phyloP scores from a whole-genome alignment of 2,329 filamentous ascomycete species.

The Sporothrix mexicana region DNA sequence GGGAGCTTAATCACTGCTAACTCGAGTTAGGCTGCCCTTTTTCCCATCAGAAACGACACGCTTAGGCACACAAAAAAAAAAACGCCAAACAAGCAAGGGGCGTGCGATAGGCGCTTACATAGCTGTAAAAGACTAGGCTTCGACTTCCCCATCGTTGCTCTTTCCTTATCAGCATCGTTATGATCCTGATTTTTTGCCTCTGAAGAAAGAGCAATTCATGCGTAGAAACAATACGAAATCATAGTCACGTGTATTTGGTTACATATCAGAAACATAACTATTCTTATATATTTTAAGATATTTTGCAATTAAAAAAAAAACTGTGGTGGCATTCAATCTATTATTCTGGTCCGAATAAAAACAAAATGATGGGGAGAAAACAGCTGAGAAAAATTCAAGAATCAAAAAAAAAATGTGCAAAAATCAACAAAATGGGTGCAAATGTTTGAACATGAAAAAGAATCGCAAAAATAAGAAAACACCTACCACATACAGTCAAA shows the following conservation, averaged over 20 bases:
- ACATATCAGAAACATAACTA: not conserved
- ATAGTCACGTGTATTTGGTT: not conserved
- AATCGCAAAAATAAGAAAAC: not conserved
- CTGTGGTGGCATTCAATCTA: conserved; percentile 20
- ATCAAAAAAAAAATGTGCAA: not conserved
- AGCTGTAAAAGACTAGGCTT: conserved; percentile 1
- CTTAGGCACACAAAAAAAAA: not conserved
- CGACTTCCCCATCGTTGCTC: not conserved
- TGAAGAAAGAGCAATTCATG: conserved; percentile 3
- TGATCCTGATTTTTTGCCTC: not conserved
- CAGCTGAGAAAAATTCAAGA: not conserved
- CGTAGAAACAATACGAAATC: not conserved
- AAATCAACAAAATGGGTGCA: conserved; percentile 8
- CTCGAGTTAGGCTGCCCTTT: conserved; percentile 12
- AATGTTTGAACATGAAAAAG: conserved; percentile 2
- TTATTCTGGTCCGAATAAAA: not conserved
- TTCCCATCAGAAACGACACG: not conserved
- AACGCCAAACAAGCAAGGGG: not conserved
- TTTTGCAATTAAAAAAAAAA: not conserved
- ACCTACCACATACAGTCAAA: not conserved
- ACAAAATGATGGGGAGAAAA: not conserved
- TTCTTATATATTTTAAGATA: too few species aligned
- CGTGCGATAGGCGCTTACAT: conserved; percentile 19
- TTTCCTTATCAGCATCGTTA: not conserved
- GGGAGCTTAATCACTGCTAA: not conserved